A percentile compares a stretch with the other conserved stretches of the same genome.
phyloP scores from a whole-genome alignment of 2,329 filamentous ascomycete species.

The Aspergillus carbonarius region DNA sequence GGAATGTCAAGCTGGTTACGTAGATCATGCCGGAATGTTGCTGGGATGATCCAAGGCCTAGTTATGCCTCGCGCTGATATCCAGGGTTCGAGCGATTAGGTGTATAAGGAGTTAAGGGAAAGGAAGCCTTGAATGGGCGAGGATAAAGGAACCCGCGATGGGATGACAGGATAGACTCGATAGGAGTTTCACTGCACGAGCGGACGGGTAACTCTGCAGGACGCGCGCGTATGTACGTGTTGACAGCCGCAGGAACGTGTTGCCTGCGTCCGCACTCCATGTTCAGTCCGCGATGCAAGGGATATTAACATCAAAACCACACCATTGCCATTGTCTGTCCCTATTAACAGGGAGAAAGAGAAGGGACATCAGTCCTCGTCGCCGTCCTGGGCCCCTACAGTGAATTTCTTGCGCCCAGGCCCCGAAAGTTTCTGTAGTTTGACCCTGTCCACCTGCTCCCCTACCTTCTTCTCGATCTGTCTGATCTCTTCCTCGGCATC shows the following conservation, averaged over 20 bases:
- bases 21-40: constrained; percentile 35
- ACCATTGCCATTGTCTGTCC: constrained; percentile 26
- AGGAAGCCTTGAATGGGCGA: constrained; percentile 15
- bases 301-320: constrained; percentile 20
- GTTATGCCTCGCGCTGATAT: constrained; percentile 18
- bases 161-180: constrained; percentile 22
- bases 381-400: constrained; percentile 69
- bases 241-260: constrained; percentile 41
- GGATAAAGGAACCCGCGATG: constrained; percentile 16
- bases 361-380: constrained; percentile 49
- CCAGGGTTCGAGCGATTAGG: constrained; percentile 18
- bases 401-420: constrained; percentile 80
- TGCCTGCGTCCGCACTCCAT: constrained; percentile 25
- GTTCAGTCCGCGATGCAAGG: constrained; percentile 33
- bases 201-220: constrained; percentile 23
- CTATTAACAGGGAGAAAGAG: constrained; percentile 34
- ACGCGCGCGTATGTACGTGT: constrained; percentile 28
- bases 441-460: constrained; percentile 85
- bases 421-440: constrained; percentile 84
- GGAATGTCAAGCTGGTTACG: constrained; percentile 35
- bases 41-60: constrained; percentile 7
- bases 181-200: constrained; percentile 28
- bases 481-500: constrained; percentile 95
- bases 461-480: constrained; percentile 95
- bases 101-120: constrained; percentile 16